These are phyloP conservation scores for Colletotrichum eremochloae DNA, from an alignment of 2,329 filamentous ascomycete genomes.

Conservation along the genomic window DNA sequence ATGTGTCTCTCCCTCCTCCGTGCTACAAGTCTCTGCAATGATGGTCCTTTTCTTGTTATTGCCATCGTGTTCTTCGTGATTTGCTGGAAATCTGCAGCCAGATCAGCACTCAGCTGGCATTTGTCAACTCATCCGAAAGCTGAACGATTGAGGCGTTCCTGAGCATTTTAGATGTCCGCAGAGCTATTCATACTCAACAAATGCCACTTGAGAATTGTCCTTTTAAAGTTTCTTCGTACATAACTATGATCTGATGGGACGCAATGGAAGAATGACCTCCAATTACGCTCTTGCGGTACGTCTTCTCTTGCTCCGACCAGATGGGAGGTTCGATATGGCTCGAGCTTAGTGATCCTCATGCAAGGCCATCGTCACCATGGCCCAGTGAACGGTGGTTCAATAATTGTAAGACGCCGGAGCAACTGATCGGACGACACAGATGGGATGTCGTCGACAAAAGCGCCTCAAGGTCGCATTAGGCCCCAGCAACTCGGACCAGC, in stretches of 20 bases:
- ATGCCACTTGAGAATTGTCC: not conserved
- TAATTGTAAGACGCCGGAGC: not conserved
- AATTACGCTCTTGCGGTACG: not conserved
- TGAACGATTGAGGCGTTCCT: not conserved
- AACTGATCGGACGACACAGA: not conserved
- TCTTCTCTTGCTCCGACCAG: not conserved
- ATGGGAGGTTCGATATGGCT: not conserved
- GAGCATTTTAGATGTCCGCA: not conserved
- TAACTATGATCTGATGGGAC: no score
- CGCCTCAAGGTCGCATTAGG: constrained; percentile 21
- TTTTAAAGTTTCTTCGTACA: not conserved
- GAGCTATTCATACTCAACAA: not conserved
- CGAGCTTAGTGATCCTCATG: not conserved
- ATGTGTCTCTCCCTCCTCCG: no score
- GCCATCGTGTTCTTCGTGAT: not conserved
- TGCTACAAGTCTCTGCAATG: not conserved
- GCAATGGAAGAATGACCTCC: no score
- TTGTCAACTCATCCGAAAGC: not conserved
- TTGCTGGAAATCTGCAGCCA: not conserved
- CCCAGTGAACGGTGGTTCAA: not conserved
- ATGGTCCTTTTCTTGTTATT: not conserved
- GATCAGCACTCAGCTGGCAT: not conserved
- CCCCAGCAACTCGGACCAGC: constrained; percentile 19
- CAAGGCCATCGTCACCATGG: not conserved
- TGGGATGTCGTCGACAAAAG: constrained; percentile 22